Conservation (phyloP, 257 asterid genomes). For the Fraxinus pennsylvanica region DNA sequence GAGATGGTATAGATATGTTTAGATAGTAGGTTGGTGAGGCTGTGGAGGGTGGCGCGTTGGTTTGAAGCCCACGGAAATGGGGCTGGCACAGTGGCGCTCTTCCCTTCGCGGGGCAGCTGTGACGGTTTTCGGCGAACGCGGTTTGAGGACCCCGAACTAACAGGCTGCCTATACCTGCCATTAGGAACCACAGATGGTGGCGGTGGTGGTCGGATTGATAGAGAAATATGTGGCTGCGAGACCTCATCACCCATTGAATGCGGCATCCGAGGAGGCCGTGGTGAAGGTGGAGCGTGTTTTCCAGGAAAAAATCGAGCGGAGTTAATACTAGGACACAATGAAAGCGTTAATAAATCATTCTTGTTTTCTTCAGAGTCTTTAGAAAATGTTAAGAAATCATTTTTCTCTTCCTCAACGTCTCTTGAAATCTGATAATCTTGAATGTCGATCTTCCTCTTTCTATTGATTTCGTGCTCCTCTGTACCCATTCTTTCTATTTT, state of each 20-base stretch:
- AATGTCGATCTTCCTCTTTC: neutral
- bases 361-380: neutral
- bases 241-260: neutral
- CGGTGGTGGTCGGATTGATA: neutral
- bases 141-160: neutral
- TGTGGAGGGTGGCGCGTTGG: constrained; percentile 51
- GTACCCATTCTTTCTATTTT: neutral
- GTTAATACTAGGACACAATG: neutral
- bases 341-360: neutral
- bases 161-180: neutral
- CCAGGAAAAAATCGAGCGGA: no score
- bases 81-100: constrained; percentile 19
- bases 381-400: neutral
- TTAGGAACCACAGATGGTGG: neutral
- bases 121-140: constrained; percentile 32
- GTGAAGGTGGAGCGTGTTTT: neutral
- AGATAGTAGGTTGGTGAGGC: constrained; percentile 25
- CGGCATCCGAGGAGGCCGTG: neutral
- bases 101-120: constrained; percentile 16
- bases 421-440: neutral
- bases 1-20: constrained; percentile 30
- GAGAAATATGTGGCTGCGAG: no score
- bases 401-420: neutral
- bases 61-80: constrained; percentile 62
- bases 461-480: neutral